Base-by-base conservation (phyloP, 768 basidiomycete species). In the Suillus luteus region DNA sequence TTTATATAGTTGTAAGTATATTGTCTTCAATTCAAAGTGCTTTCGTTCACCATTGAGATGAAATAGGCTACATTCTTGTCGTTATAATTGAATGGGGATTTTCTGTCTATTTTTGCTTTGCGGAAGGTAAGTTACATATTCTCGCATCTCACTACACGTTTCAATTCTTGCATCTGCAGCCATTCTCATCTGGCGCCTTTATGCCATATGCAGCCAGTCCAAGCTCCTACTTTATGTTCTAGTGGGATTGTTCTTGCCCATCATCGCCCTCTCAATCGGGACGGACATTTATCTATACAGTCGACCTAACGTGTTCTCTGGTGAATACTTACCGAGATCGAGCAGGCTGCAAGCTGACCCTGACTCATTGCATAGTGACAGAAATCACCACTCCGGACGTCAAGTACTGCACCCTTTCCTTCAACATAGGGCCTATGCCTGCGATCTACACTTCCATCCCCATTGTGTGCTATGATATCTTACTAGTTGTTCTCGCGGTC, bases 101-200 rank as follows among this genome's bases (percentile, higher is more conserved):
- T 19, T 58, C 57, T 10, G 24, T 41, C 1, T 58, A 58, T 58
- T 58, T 58, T 11, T 58, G 57, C 17, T 58, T 58, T 40, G 57
- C 38, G 5, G 57, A 58, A 40, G 38, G 57, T 37, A 41, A 24
- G 55, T 7, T 12, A 14, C 22, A 22, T 22, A 48, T 24, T 24
- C 22, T 48, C 12, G 46, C 22, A 7, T 48, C 46, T 48, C 22
- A 2, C 22, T 14, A 48, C 12, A 12, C 12, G 22, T 48, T 24
- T 3, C 11, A 24, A 48, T 24, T 24, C 22, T 24, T 24, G 22
- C 22, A 11, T 27, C 24, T 4, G 17, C 55, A 57, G 55, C 17
- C 24, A 57, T 57, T 40, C 55, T 57, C 22, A 57, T 57, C 10
- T 57, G 55, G 55, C 38, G 55, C 6, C 55, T 57, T n/a, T 27